Percentiles rank a stretch among this genome's conserved stretches.
These are phyloP conservation scores for Metarhizium brunneum DNA, from an alignment of 2,329 filamentous ascomycete genomes.

Conservation along the genomic window DNA sequence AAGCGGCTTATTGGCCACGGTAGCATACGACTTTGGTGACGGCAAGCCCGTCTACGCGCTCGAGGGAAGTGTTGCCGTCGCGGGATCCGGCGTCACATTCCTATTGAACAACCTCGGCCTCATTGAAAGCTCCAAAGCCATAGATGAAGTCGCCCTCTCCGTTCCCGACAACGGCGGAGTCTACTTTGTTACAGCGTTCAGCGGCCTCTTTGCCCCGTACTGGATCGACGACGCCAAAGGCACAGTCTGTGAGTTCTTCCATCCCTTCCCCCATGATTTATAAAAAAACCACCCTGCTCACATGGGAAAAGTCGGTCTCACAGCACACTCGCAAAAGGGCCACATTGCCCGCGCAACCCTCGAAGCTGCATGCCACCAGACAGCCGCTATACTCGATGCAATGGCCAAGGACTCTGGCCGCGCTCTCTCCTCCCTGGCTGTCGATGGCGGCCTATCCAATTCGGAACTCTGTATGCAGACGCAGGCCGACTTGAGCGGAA, in stretches of 20 bases:
- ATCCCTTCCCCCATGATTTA: background rate
- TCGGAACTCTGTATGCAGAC: slow-evolving; percentile 87
- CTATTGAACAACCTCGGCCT: slow-evolving; percentile 55
- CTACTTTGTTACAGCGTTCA: slow-evolving; percentile 83
- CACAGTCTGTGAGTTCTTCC: slow-evolving; percentile 56
- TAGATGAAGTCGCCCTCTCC: slow-evolving; percentile 40
- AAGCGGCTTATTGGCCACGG: slow-evolving; percentile 74
- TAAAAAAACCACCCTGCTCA: background rate
- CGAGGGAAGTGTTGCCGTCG: slow-evolving; percentile 77
- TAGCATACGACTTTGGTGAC: slow-evolving; percentile 72
- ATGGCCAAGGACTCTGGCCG: slow-evolving; percentile 83
- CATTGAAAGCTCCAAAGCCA: slow-evolving; percentile 39
- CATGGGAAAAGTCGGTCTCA: slow-evolving; percentile 57
- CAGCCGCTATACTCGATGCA: slow-evolving; percentile 80
- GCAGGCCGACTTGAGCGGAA: slow-evolving; percentile 76
- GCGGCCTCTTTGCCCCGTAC: slow-evolving; percentile 83
- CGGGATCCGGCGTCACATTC: slow-evolving; percentile 72
- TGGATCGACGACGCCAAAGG: slow-evolving; percentile 92
- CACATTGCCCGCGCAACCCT: slow-evolving; percentile 85
- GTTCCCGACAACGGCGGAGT: slow-evolving; percentile 70
- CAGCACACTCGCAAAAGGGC: slow-evolving; percentile 73
- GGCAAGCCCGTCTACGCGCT: slow-evolving; percentile 64
- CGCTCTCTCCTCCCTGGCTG: slow-evolving; percentile 63
- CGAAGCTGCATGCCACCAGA: slow-evolving; percentile 88
- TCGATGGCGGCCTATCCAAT: slow-evolving; percentile 85